These are phyloP conservation scores for Cymbopogon flexuosus DNA, from an alignment of 202 grass and related monocot genomes.

Conservation along the genomic window DNA sequence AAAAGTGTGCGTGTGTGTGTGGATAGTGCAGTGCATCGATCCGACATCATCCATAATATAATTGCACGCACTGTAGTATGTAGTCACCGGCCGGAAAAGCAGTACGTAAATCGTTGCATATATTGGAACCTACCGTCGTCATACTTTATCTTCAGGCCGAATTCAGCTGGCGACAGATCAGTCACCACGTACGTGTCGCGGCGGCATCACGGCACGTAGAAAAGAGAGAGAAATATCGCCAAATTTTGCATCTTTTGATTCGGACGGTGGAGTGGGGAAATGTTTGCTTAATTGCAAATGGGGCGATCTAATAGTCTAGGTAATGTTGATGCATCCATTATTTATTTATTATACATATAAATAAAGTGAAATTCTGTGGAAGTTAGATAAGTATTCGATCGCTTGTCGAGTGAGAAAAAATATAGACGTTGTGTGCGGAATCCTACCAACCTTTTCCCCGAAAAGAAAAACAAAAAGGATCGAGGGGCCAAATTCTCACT, in stretches of 20 bases:
- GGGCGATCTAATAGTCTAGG: background rate
- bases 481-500: slow-evolving; percentile 23
- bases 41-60: background rate
- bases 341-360: background rate
- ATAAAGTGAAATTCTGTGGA: slow-evolving; percentile 1
- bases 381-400: slow-evolving; percentile 34
- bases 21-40: background rate
- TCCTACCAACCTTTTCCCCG: slow-evolving; percentile 40
- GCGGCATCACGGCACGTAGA: background rate
- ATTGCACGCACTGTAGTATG: background rate
- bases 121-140: background rate
- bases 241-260: background rate
- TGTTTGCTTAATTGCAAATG: slow-evolving; percentile 21
- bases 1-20: background rate
- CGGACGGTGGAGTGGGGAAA: background rate
- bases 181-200: slow-evolving; percentile 7
- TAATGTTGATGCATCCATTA: background rate
- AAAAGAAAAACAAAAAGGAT: slow-evolving; percentile 37
- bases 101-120: background rate
- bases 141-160: background rate
- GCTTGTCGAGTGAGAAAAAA: background rate
- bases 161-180: background rate
- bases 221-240: background rate
- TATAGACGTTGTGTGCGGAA: slow-evolving; percentile 31
- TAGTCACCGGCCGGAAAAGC: background rate